Evolutionary conservation across 306 rosid genomes (phyloP).

Genomic region (Vigna nakashimae): DNA sequence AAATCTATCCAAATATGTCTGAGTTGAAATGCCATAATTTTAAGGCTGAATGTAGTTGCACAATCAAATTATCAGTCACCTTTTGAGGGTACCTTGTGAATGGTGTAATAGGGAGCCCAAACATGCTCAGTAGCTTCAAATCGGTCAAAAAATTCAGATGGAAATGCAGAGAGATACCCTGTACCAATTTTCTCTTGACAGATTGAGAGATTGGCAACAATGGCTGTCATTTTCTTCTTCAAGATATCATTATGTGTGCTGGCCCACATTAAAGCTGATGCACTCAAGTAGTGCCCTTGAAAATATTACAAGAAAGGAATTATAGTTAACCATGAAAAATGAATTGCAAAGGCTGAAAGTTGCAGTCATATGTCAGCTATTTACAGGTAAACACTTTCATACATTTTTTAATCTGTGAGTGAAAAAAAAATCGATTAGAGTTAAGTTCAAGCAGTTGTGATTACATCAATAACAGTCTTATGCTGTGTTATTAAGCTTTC

Average conservation of each 20-base stretch:
- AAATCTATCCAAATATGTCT: background rate
- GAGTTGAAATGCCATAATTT: constrained; percentile 1
- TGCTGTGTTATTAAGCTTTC: background rate
- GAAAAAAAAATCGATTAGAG: background rate
- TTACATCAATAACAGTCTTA: background rate
- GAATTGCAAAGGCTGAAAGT: constrained; percentile 33
- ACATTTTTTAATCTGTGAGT: background rate
- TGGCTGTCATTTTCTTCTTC: constrained; percentile 64
- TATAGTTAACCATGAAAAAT: constrained; percentile 30
- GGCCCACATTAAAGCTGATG: constrained; percentile 90
- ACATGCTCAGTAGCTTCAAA: constrained; percentile 60
- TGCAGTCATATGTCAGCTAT: constrained; percentile 23
- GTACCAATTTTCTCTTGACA: constrained; percentile 81
- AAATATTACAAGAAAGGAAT: constrained; percentile 45
- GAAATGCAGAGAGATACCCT: constrained; percentile 93
- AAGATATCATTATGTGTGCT: constrained; percentile 67
- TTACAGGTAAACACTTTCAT: background rate
- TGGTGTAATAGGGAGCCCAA: constrained; percentile 99
- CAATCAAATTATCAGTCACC: background rate
- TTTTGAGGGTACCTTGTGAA: constrained; percentile 76
- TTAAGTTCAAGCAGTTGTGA: background rate
- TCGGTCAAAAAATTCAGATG: constrained; percentile 76
- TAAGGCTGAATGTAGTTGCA: constrained; percentile 30
- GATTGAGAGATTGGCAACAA: constrained; percentile 60
- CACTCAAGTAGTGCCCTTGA: constrained; percentile 95